Base-by-base conservation (phyloP, 345 rosid genomes). In the Ailanthus altissimus region DNA sequence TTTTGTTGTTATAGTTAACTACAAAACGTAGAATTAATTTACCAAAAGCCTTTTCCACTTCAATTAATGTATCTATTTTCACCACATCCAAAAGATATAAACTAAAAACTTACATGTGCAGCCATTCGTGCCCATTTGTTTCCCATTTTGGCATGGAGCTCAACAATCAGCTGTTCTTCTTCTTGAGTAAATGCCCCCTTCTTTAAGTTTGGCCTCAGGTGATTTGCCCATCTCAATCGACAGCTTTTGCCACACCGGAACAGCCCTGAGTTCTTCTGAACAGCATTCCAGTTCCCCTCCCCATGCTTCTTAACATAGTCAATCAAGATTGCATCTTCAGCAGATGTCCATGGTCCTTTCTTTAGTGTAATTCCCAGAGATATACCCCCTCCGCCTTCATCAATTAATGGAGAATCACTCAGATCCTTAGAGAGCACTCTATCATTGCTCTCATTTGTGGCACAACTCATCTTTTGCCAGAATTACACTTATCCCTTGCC, bases 101-200 rank as follows among this genome's bases (percentile, higher is more conserved):
- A 67, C n/a, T 15, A 46, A 61, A 78, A 13, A 78, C 90, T 88
- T 93, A 96, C 99, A 85, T 91, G 92, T 73, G 97, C 97, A 79
- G 99, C 97, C 93, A 95, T 95, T 75, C 88, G 94, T 46, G 99
- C 98, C 99, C 99, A 95, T 85, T 95, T 95, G 88, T 96, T 96
- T 75, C 99, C 99, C 92, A 96, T 88, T 84, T 93, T 90, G 74
- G 95, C 88, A 80, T 93, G 99, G 79, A 96, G 92, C 75, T 93
- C 94, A 77, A 92, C 83, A 75, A 96, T 96, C 83, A 91, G 88
- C 73, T 87, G 92, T 78, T 96, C 99, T 84, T 96, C 99, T 74
- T 93, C 94, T 42, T 74, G 93, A 63, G 97, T 91, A 87, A 96
- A 96, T 45, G 97, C 92, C 75, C 97, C 99, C 89, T 96, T 96